A percentile compares a stretch with the other conserved stretches of the same genome.
phyloP scores from a whole-genome alignment of 176 grass and related monocot genomes.

The Pontederia paniculata region DNA sequence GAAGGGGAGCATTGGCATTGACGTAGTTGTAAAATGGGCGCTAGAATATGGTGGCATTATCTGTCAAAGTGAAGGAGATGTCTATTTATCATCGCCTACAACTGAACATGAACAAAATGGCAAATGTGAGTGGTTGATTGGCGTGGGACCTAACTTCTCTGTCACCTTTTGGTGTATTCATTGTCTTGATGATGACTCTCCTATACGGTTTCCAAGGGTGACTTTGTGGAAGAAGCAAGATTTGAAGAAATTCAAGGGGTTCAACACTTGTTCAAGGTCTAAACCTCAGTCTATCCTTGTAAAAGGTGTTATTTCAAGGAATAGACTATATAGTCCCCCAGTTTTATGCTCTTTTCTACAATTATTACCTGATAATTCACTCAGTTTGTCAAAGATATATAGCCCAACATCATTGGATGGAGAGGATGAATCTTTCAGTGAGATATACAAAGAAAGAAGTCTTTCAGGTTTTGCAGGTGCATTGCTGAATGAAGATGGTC shows the following conservation, averaged over 20 bases:
- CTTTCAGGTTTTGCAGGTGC: slow-evolving; percentile 28
- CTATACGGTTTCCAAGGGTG: slow-evolving; percentile 59
- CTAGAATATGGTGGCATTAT: slow-evolving; percentile 43
- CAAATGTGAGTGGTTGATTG: slow-evolving; percentile 85
- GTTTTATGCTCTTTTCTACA: slow-evolving; percentile 63
- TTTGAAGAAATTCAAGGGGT: slow-evolving; percentile 21
- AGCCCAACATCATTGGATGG: slow-evolving; percentile 25
- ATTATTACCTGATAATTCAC: slow-evolving; percentile 46
- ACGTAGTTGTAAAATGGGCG: slow-evolving; percentile 70
- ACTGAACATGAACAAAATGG: slow-evolving; percentile 33
- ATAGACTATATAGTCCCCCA: slow-evolving; percentile 49
- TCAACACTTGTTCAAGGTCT: slow-evolving; percentile 18
- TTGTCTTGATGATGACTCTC: slow-evolving; percentile 83
- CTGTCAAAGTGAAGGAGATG: slow-evolving; percentile 32
- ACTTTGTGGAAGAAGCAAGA: slow-evolving; percentile 64
- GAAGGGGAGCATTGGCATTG: slow-evolving; percentile 55
- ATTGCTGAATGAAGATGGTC: slow-evolving; percentile 53
- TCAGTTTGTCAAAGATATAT: slow-evolving; percentile 37
- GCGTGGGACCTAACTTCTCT: slow-evolving; percentile 41
- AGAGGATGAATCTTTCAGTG: slow-evolving; percentile 26
- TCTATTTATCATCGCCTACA: slow-evolving; percentile 45
- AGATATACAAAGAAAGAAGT: slow-evolving; percentile 28
- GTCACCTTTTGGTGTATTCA: slow-evolving; percentile 67
- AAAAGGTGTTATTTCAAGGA: slow-evolving; percentile 50
- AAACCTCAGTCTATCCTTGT: slow-evolving; percentile 37